These are phyloP conservation scores for Ceratocystis cacaofunesta DNA, from an alignment of 2,329 filamentous ascomycete species.

Conservation along the genomic window DNA sequence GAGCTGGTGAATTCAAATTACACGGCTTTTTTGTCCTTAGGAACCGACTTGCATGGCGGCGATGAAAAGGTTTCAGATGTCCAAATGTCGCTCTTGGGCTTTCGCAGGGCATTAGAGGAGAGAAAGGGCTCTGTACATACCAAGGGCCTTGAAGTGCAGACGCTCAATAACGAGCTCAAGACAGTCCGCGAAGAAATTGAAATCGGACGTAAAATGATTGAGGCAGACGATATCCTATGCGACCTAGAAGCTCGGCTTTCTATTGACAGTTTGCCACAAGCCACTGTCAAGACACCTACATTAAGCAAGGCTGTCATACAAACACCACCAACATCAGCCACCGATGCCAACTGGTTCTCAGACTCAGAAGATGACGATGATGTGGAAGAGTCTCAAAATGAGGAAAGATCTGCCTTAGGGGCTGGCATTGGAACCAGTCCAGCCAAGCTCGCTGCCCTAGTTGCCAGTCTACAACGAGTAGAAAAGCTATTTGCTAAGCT, in stretches of 20 bases:
- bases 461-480: conserved; percentile 34
- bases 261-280: conserved; percentile 28
- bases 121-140: conserved; percentile 51
- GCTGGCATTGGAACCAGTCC: conserved; percentile 21
- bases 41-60: conserved; percentile 66
- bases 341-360: conserved; percentile 17
- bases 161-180: conserved; percentile 50
- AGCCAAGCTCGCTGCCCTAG: conserved; percentile 23
- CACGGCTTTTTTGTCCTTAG: conserved; percentile 73
- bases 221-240: conserved; percentile 47
- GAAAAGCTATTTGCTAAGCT: conserved; percentile 33
- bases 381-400: conserved; percentile 21
- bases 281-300: conserved; percentile 19
- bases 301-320: conserved; percentile 22
- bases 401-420: conserved; percentile 19
- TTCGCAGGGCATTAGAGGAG: conserved; percentile 65
- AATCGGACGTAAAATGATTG: conserved; percentile 45
- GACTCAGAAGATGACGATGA: conserved; percentile 19
- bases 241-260: conserved; percentile 50
- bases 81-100: conserved; percentile 70
- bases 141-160: conserved; percentile 47
- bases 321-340: conserved; percentile 19
- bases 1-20: conserved; percentile 95
- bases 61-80: conserved; percentile 88
- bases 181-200: conserved; percentile 50